A percentile compares a stretch with the other conserved stretches of the same genome.
phyloP scores from a whole-genome alignment of 345 rosid species.

The Jatropha curcas region DNA sequence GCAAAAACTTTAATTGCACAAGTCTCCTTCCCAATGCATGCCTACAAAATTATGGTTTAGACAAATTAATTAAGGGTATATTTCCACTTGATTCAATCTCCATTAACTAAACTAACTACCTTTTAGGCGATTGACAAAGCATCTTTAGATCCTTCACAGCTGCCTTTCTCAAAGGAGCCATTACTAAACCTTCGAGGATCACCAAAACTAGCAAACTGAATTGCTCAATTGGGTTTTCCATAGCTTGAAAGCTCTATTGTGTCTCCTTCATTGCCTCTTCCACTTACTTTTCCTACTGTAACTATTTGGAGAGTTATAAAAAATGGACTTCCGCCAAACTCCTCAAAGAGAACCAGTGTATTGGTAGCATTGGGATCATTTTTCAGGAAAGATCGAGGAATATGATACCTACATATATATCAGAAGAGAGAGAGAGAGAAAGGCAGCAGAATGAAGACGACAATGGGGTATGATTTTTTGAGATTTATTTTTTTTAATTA shows the following conservation, averaged over 20 bases:
- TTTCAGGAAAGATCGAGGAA: too few species aligned
- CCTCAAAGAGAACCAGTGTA: not conserved
- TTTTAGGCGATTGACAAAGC: not conserved
- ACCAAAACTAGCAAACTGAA: conserved; percentile 20
- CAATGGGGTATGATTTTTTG: too few species aligned
- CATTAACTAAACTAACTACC: not conserved
- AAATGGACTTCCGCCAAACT: not conserved
- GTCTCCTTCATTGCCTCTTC: not conserved
- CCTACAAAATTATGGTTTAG: not conserved
- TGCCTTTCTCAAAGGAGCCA: conserved; percentile 5
- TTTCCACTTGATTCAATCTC: too few species aligned
- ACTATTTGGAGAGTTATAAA: not conserved
- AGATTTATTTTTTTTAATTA: too few species aligned
- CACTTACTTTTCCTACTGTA: not conserved
- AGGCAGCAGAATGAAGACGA: too few species aligned
- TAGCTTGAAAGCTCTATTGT: not conserved
- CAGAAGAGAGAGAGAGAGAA: too few species aligned
- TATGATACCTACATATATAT: too few species aligned
- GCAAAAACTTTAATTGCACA: conserved; percentile 7
- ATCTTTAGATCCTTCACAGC: conserved; percentile 1
- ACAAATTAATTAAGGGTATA: not conserved
- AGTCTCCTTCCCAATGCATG: conserved; percentile 15
- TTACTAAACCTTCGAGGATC: conserved; percentile 6
- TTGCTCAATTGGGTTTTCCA: not conserved
- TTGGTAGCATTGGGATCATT: too few species aligned